A percentile compares a stretch with the other conserved stretches of the same genome.
Conservation (phyloP, 139 green algal genomes). For the Microglena sp. region DNA sequence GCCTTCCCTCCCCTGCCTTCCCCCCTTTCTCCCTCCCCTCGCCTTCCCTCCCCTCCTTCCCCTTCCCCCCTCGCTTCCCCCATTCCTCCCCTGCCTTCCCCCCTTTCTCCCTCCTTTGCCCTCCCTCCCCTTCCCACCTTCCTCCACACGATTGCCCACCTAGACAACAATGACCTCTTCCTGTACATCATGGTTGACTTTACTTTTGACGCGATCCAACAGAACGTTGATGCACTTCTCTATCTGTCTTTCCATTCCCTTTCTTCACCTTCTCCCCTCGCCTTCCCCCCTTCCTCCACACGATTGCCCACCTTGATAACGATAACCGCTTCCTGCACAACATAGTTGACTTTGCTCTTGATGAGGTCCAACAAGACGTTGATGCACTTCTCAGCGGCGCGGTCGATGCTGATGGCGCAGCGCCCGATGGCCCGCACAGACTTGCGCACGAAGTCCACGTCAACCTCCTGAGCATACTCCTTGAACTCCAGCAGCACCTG, state of each 20-base stretch:
- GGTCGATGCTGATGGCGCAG: conserved; percentile 84
- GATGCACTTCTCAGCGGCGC: conserved; percentile 87
- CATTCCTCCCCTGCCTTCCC: too few species aligned
- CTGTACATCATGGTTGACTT: conserved; percentile 99
- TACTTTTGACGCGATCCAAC: conserved; percentile 93
- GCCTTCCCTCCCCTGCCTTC: too few species aligned
- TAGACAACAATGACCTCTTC: conserved; percentile 97
- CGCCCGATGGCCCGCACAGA: conserved; percentile 85
- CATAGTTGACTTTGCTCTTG: conserved; percentile 91
- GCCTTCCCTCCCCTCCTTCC: too few species aligned
- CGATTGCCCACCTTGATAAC: conserved; percentile 97
- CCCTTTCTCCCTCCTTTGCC: too few species aligned
- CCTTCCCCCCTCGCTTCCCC: too few species aligned
- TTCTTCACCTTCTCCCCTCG: too few species aligned
- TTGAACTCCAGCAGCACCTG: conserved; percentile 96
- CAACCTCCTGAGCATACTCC: conserved; percentile 98
- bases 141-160: too few species aligned
- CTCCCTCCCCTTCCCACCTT: too few species aligned
- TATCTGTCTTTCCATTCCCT: too few species aligned
- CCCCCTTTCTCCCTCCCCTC: too few species aligned
- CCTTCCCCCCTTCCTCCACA: too few species aligned
- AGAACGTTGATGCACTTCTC: conserved; percentile 95
- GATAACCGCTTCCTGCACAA: conserved; percentile 95
- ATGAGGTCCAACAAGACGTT: conserved; percentile 97
- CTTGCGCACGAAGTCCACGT: conserved; percentile 97